Percentiles rank a stretch among this genome's conserved stretches.
Evolutionary conservation across 2,329 filamentous ascomycete species (phyloP).

Genomic region (Colletotrichum sp.): DNA sequence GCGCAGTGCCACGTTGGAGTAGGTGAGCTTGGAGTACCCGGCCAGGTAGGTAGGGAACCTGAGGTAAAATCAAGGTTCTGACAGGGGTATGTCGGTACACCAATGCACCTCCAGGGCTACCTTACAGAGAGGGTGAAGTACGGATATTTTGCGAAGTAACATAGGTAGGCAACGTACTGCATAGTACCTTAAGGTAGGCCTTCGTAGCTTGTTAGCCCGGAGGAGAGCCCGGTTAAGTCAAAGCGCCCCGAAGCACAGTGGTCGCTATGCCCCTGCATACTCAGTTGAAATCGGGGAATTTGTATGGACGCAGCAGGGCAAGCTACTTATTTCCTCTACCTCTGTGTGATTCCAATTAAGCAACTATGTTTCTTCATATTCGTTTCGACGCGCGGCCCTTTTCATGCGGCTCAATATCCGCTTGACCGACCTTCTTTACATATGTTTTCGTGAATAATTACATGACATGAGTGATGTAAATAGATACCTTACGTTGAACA

Average conservation of each 20-base stretch:
- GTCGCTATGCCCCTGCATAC: background rate
- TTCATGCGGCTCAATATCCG: background rate
- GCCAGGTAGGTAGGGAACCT: background rate
- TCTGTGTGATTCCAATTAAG: background rate
- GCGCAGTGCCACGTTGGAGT: background rate
- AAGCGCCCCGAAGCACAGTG: background rate
- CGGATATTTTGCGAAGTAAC: background rate
- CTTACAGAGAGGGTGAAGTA: background rate
- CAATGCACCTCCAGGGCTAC: background rate
- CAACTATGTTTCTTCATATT: background rate
- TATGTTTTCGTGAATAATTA: background rate
- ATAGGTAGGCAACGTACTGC: too few relatives aligned
- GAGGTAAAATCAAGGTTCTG: background rate
- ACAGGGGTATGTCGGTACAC: background rate
- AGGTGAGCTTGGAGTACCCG: too few relatives aligned
- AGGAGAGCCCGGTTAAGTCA: background rate
- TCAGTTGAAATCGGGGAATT: background rate
- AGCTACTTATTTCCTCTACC: background rate
- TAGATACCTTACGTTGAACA: background rate
- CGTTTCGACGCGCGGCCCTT: background rate
- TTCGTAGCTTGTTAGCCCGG: background rate
- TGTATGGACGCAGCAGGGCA: background rate
- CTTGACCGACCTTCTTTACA: background rate
- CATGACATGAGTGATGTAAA: background rate
- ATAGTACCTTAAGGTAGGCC: too few relatives aligned